Base-by-base conservation (phyloP, 1,284 basidiomycete genomes). In the Meripilus lineatus region DNA sequence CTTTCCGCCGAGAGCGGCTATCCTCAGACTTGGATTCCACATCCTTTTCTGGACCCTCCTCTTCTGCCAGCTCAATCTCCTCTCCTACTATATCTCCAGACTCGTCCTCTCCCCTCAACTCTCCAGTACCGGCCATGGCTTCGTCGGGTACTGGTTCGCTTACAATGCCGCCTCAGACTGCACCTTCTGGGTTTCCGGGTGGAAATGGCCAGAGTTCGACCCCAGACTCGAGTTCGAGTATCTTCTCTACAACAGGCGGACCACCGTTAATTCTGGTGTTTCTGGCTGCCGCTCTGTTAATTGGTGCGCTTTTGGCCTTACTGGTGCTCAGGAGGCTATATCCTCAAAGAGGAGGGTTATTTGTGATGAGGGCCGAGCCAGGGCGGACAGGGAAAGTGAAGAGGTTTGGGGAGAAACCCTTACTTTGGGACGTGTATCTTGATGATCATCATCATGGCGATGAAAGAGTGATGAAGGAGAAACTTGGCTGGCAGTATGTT, bases 201-300 rank as follows among this genome's bases (percentile, higher is more conserved):
- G n/a, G n/a, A n/a, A n/a, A n/a, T n/a, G n/a, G n/a, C n/a, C n/a
- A n/a, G n/a, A n/a, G n/a, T n/a, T n/a, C n/a, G n/a, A n/a, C n/a
- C n/a, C n/a, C 21, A 26, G 21, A 4, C 25, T 32, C 5, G 28
- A 7, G 25, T 18, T 21, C 17, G 32, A 38, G 28, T 20, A 35
- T 50, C 14, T 40, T 46, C 24, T 30, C 48, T 17, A 38, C 49
- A n/a, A 45, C 52, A 10, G 56, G 53, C 30, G 58, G 58, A n/a
- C 54, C 58, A 7, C 57, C 58, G 6, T 51, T 60, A 39, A 59
- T 62, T 50, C 50, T 61, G 34, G 58, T 62, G 10, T 59, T 55
- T 45, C 52, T 59, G 45, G 60, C 58, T 11, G 56, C 52, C 20
- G 60, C 56, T n/a, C 50, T 62, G 20, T 51, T 62, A 23, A 35